Evolutionary conservation across 1,139 yeast genomes (phyloP).

Genomic region (Yamadazyma epiphylla): DNA sequence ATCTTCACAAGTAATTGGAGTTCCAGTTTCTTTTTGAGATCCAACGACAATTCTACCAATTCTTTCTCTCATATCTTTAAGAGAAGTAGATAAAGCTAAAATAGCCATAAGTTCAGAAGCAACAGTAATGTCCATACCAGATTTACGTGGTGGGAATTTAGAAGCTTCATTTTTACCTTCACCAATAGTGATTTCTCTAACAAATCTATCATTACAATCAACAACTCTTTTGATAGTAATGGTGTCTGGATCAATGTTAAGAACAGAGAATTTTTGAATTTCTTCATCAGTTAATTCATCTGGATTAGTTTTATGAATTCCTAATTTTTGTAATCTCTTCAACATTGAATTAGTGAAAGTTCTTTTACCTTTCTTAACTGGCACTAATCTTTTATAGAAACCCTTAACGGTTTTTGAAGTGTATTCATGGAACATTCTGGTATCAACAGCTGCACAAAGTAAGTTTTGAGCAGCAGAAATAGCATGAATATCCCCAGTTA

Average conservation of each 20-base stretch:
- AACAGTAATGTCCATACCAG: constrained; percentile 81
- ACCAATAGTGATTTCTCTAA: constrained; percentile 72
- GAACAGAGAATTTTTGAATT: constrained; percentile 55
- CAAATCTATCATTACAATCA: constrained; percentile 75
- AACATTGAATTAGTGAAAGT: constrained; percentile 65
- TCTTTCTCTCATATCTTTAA: constrained; percentile 65
- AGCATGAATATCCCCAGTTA: constrained; percentile 84
- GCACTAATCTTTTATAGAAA: constrained; percentile 68
- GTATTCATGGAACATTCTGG: constrained; percentile 76
- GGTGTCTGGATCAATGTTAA: constrained; percentile 69
- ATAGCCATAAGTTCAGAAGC: constrained; percentile 84
- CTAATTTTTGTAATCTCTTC: constrained; percentile 58
- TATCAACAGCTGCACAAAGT: constrained; percentile 79
- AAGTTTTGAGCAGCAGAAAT: constrained; percentile 77
- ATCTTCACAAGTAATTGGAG: constrained; percentile 74
- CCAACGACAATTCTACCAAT: constrained; percentile 73
- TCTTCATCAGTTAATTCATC: constrained; percentile 68
- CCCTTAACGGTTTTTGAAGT: constrained; percentile 65
- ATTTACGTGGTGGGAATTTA: constrained; percentile 63
- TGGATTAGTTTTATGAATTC: constrained; percentile 63
- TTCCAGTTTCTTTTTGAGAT: constrained; percentile 52
- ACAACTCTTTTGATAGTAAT: constrained; percentile 76
- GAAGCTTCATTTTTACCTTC: constrained; percentile 67
- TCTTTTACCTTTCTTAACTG: constrained; percentile 63
- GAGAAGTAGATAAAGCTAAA: constrained; percentile 63